Percentiles rank a stretch among this genome's conserved stretches.
Conservation (phyloP, 1,139 yeast species). For the Zygosaccharomyces pseudobailii region DNA sequence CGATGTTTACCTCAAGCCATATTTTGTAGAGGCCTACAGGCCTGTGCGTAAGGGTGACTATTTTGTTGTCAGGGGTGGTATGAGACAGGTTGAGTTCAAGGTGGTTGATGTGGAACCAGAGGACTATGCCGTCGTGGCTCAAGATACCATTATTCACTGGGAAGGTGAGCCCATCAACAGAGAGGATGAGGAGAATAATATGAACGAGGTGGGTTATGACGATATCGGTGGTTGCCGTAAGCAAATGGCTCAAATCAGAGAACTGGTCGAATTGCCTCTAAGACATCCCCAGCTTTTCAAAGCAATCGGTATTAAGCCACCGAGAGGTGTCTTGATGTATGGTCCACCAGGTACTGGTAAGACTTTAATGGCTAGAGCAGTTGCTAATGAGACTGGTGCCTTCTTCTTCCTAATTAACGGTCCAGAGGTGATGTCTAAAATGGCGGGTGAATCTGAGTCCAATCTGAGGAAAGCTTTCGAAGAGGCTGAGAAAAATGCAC, state of each 20-base stretch:
- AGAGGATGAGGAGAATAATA: slow-evolving; percentile 90
- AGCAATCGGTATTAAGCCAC: slow-evolving; percentile 96
- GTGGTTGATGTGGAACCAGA: slow-evolving; percentile 98
- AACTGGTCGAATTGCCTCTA: slow-evolving; percentile 90
- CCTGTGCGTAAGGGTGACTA: slow-evolving; percentile 98
- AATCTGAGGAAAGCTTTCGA: slow-evolving; percentile 97
- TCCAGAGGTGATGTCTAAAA: slow-evolving; percentile 99
- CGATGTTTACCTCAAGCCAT: slow-evolving; percentile 94
- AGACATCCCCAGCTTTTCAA: slow-evolving; percentile 97
- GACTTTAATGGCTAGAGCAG: slow-evolving; percentile 93
- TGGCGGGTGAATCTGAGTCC: slow-evolving; percentile 99
- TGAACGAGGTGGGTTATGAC: slow-evolving; percentile 96
- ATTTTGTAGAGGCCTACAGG: slow-evolving; percentile 97
- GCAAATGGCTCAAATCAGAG: slow-evolving; percentile 98
- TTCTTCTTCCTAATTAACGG: slow-evolving; percentile 96
- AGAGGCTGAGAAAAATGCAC: slow-evolving; percentile 98
- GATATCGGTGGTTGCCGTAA: slow-evolving; percentile 99
- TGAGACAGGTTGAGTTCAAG: slow-evolving; percentile 98
- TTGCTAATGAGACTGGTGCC: slow-evolving; percentile 98
- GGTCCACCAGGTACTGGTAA: slow-evolving; percentile 73
- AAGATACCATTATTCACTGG: slow-evolving; percentile 95
- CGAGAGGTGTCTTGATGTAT: slow-evolving; percentile 94
- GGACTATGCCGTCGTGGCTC: slow-evolving; percentile 96
- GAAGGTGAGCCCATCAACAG: slow-evolving; percentile 99
- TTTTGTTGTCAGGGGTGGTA: slow-evolving; percentile 95